phyloP scores from a whole-genome alignment of 2,329 filamentous ascomycete genomes.

The Dactylonectria estremocensis region DNA sequence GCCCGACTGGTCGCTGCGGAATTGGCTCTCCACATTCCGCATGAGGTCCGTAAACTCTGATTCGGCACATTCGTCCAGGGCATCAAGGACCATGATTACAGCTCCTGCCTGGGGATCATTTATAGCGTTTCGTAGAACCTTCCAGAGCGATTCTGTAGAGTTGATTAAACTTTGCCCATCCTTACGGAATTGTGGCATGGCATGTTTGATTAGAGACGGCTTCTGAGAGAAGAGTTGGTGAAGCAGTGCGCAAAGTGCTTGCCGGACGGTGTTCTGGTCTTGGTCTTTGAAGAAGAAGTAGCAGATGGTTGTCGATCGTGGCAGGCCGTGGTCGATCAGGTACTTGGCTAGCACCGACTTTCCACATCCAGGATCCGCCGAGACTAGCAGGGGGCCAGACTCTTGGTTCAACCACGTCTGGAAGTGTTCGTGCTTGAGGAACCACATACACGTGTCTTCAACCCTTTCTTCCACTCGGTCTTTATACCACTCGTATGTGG shows the following conservation, averaged over 20 bases:
- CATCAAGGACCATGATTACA: conserved; percentile 57
- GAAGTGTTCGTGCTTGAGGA: neutral
- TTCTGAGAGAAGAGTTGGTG: conserved; percentile 56
- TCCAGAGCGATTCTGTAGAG: conserved; percentile 50
- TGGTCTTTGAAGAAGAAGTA: conserved; percentile 62
- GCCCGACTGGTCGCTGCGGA: neutral
- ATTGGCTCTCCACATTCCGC: conserved; percentile 17
- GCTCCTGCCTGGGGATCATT: conserved; percentile 24
- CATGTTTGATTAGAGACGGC: conserved; percentile 52
- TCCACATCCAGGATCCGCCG: conserved; percentile 58
- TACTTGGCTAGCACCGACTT: conserved; percentile 55
- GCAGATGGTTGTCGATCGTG: conserved; percentile 48
- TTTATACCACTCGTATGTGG: conserved; percentile 52
- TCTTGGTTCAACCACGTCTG: conserved; percentile 29
- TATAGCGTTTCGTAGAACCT: conserved; percentile 49
- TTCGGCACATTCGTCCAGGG: conserved; percentile 55
- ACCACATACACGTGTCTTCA: conserved; percentile 13
- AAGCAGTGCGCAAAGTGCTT: conserved; percentile 57
- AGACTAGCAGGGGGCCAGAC: conserved; percentile 52
- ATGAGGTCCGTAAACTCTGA: conserved; percentile 44
- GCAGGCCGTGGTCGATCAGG: conserved; percentile 31
- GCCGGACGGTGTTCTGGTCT: conserved; percentile 52
- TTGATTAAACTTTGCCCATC: conserved; percentile 44
- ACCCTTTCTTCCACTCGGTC: conserved; percentile 20
- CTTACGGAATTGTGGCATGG: conserved; percentile 41